Percentiles rank a stretch among this genome's conserved stretches.
These are phyloP conservation scores for Lophiotrema nucula DNA, from an alignment of 495 filamentous ascomycete species.

Conservation along the genomic window DNA sequence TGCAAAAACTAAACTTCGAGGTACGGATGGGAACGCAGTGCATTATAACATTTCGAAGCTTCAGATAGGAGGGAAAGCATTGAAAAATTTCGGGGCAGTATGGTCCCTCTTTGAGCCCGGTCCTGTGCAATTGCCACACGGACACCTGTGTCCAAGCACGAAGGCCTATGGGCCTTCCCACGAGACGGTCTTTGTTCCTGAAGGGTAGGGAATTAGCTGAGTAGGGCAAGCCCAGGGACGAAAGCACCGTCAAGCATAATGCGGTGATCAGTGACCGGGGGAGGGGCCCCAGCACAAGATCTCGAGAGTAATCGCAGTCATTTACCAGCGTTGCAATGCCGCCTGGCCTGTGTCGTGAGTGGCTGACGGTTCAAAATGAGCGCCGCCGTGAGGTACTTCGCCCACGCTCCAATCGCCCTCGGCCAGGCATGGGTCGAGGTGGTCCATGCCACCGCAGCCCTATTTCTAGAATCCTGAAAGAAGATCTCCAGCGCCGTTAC, in stretches of 20 bases:
- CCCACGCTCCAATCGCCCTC: slow-evolving; percentile 24
- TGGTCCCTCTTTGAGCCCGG: slow-evolving; percentile 30
- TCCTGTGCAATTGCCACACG: slow-evolving; percentile 41
- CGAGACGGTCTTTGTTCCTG: slow-evolving; percentile 42
- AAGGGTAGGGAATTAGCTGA: slow-evolving; percentile 37
- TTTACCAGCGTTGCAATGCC: slow-evolving; percentile 34
- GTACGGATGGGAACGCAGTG: slow-evolving; percentile 29
- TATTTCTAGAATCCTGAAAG: slow-evolving; percentile 37
- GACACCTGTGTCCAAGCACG: slow-evolving; percentile 34
- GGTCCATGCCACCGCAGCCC: slow-evolving; percentile 26
- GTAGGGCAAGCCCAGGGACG: slow-evolving; percentile 38
- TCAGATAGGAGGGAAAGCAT: slow-evolving; percentile 36
- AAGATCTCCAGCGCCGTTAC: slow-evolving; percentile 37
- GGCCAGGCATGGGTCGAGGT: neutral
- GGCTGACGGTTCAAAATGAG: slow-evolving; percentile 36
- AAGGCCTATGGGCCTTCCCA: slow-evolving; percentile 31
- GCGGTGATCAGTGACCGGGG: slow-evolving; percentile 40
- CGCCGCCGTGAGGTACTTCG: slow-evolving; percentile 23
- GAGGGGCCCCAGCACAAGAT: slow-evolving; percentile 32
- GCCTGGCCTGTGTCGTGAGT: slow-evolving; percentile 34
- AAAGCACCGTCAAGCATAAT: slow-evolving; percentile 42
- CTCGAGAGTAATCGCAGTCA: slow-evolving; percentile 35
- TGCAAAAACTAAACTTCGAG: slow-evolving; percentile 33
- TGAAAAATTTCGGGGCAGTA: slow-evolving; percentile 31
- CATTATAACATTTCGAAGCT: slow-evolving; percentile 36